Evolutionary conservation across 139 green algal genomes (phyloP).

Genomic region (Monoraphidium neglectum): DNA sequence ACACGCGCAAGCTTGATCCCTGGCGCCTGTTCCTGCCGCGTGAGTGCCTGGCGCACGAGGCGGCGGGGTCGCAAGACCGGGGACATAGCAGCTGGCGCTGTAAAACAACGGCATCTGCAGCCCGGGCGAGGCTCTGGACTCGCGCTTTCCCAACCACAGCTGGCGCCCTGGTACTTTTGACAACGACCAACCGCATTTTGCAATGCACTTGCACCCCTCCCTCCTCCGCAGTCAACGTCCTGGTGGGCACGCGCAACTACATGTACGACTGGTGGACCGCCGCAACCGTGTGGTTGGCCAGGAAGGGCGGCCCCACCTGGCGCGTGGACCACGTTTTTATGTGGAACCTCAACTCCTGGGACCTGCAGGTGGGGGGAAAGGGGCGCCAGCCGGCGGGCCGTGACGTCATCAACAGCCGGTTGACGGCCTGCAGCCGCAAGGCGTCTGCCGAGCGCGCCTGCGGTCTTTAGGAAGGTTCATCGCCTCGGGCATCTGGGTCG

Average conservation of each 20-base stretch:
- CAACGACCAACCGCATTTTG: too few species aligned
- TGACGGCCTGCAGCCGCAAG: neutral
- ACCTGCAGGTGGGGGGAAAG: constrained; percentile 32
- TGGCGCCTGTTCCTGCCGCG: constrained; percentile 15
- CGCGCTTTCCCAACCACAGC: too few species aligned
- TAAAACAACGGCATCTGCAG: too few species aligned
- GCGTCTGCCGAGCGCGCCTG: neutral
- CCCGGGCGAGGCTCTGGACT: too few species aligned
- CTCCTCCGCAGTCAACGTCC: neutral
- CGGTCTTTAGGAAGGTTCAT: neutral
- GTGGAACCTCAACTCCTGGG: constrained; percentile 50
- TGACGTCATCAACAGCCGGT: neutral
- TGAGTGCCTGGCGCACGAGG: too few species aligned
- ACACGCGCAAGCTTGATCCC: constrained; percentile 28
- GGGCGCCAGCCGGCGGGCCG: too few species aligned
- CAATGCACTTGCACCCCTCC: too few species aligned
- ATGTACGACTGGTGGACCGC: constrained; percentile 33
- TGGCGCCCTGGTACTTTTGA: too few species aligned
- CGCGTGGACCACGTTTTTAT: constrained; percentile 41
- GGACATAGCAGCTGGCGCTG: too few species aligned
- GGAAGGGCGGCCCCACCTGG: constrained; percentile 37
- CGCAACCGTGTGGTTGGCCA: constrained; percentile 28
- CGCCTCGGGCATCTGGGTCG: too few species aligned
- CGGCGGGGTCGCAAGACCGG: too few species aligned
- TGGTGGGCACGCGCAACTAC: neutral